Base-by-base conservation (phyloP, 139 green algal species). In the Deuterostichococcus epilithicus region DNA sequence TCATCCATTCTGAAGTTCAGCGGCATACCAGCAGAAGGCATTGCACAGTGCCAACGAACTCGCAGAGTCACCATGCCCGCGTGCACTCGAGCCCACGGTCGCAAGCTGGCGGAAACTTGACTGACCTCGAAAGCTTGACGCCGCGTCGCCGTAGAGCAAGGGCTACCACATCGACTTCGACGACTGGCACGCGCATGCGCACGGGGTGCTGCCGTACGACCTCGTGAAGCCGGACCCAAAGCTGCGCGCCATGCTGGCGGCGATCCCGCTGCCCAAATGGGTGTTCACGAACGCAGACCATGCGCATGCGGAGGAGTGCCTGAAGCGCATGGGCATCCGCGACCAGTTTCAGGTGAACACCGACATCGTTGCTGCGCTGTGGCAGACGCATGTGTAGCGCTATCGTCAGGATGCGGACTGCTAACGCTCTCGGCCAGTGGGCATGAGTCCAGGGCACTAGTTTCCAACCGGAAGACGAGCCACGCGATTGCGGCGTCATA, bases 241-340 rank as follows among this genome's bases (percentile, higher is more conserved):
- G 33, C 74, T 91, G 60, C 67, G 83, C 1, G 76, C 80, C 26
- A 79, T 92, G 36, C 80, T 92, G 39, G 60, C 76, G 5, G 72
- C 32, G 58, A 84, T 93, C n/a, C 52, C 68, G 28, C n/a, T 89
- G 37, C 83, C 87, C 37, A 90, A 91, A 76, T 91, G 87, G 70
- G 84, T 97, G 15, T 91, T 97, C 70, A 97, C 92, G 6, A 97
- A 97, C 70, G 92, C 92, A 5, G 91, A 97, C 76, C 38, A 58
- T 0, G 76, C 75, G 70, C 92, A 97, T 44, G 84, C 92, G 25
- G 76, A 88, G 26, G 78, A 75, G 2, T 94, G 86, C 73, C 81
- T 97, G 45, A 67, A 72, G 1, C 78, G 88, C 1, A 75, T 97
- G 75, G 92, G 92, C 70, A 78, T 97, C 6, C 44, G 60, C 0